phyloP scores from a whole-genome alignment of 306 rosid species.

The Erythrophleum fordii region DNA sequence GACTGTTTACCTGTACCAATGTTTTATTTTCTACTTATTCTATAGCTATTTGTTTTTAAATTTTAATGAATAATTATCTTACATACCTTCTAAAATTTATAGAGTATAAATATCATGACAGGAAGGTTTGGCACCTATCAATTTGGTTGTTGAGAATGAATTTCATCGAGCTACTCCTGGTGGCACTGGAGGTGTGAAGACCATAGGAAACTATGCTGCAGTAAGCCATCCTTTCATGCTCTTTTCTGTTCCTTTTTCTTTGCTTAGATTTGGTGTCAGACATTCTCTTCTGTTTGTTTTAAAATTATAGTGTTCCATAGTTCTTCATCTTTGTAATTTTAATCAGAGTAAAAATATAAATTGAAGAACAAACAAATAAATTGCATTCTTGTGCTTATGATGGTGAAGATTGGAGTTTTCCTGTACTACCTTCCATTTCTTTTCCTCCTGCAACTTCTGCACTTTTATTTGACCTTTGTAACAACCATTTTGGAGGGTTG shows the following conservation, averaged over 20 bases:
- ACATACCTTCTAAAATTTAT: not conserved
- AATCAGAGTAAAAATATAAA: not conserved
- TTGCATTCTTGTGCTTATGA: conserved; percentile 15
- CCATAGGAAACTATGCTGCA: conserved; percentile 96
- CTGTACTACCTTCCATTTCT: not conserved
- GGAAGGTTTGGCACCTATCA: conserved; percentile 96
- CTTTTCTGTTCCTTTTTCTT: conserved; percentile 20
- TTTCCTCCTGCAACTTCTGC: not conserved
- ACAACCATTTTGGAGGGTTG: conserved; percentile 6
- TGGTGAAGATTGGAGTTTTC: not conserved
- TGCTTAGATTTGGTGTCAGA: conserved; percentile 14
- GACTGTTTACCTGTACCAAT: not conserved
- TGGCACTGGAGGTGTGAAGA: conserved; percentile 97
- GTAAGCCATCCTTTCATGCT: conserved; percentile 56
- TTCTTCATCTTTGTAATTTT: conserved; percentile 12
- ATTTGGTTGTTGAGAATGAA: conserved; percentile 80
- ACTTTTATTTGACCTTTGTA: not conserved
- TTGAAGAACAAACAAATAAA: not conserved
- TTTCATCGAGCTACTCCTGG: conserved; percentile 98
- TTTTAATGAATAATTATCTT: conserved; percentile 4
- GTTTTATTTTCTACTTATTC: conserved; percentile 22
- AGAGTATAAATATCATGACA: conserved; percentile 46
- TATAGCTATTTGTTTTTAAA: conserved; percentile 9
- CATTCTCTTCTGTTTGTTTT: conserved; percentile 20
- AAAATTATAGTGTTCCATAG: conserved; percentile 21